Conservation (phyloP, 192 early-diverging fungal species). For the Fimicolochytrium jonesii region DNA sequence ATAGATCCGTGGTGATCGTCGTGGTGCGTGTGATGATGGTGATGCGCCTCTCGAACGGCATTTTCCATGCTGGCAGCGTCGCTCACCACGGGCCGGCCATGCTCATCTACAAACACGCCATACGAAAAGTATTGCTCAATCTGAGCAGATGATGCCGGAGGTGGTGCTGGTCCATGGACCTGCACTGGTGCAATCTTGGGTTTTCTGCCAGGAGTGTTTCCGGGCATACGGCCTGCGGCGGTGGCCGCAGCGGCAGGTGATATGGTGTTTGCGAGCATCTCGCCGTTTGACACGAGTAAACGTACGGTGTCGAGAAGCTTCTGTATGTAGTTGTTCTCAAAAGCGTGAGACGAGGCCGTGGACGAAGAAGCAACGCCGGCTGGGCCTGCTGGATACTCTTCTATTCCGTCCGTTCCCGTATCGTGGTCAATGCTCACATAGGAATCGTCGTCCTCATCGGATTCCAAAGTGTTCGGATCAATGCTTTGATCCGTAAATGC, state of each 20-base stretch:
- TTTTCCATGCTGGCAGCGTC: too few relatives aligned
- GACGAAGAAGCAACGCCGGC: background rate
- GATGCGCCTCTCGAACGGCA: too few relatives aligned
- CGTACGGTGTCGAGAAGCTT: conserved; percentile 26
- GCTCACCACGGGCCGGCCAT: too few relatives aligned
- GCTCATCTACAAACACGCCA: too few relatives aligned
- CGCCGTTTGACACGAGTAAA: conserved; percentile 18
- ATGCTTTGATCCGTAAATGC: background rate
- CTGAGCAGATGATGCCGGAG: too few relatives aligned
- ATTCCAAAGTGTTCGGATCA: background rate
- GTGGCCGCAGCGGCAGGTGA: background rate
- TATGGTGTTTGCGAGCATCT: conserved; percentile 19
- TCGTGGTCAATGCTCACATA: background rate
- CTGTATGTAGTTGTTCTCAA: conserved; percentile 19
- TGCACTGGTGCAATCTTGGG: too few relatives aligned
- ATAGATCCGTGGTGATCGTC: conserved; percentile 6
- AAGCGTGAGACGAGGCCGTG: background rate
- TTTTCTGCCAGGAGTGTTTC: too few relatives aligned
- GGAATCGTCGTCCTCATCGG: background rate
- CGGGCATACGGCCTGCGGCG: conserved; percentile 1
- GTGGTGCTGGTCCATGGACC: too few relatives aligned
- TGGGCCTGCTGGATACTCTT: too few relatives aligned
- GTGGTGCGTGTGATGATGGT: too few relatives aligned
- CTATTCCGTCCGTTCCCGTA: background rate
- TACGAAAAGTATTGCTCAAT: too few relatives aligned